Percentiles rank a stretch among this genome's conserved stretches.
Evolutionary conservation across 129 eudicot species (phyloP).

Genomic region (Flaveria sonorensis): DNA sequence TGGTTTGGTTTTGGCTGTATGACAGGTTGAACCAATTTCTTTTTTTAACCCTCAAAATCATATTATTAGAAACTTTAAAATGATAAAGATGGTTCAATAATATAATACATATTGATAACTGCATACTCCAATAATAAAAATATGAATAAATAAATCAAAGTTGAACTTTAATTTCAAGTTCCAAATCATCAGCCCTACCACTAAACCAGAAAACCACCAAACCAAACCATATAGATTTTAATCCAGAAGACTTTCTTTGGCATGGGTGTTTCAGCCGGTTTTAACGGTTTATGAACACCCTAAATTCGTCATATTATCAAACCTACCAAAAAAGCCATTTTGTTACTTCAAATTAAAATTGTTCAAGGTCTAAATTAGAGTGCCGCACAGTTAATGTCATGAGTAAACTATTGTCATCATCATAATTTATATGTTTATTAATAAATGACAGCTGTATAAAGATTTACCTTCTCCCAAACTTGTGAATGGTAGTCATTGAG

Average conservation of each 20-base stretch:
- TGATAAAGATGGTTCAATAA: background rate
- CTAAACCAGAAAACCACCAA: background rate
- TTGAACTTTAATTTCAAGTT: background rate
- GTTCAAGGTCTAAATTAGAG: background rate
- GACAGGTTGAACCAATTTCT: background rate
- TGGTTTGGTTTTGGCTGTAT: background rate
- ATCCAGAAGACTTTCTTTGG: background rate
- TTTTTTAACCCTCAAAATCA: too few species aligned
- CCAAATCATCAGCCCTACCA: background rate
- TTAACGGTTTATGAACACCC: background rate
- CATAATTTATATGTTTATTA: background rate
- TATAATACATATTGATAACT: background rate
- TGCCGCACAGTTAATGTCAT: background rate
- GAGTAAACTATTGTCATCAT: background rate
- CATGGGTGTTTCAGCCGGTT: background rate
- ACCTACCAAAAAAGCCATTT: background rate
- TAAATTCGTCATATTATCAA: background rate
- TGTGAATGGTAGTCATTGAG: constrained; percentile 84
- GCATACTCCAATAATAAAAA: background rate
- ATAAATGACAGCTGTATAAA: constrained; percentile 17
- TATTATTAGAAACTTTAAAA: too few species aligned
- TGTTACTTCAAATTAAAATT: background rate
- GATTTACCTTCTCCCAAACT: constrained; percentile 90
- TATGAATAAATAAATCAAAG: too few species aligned
- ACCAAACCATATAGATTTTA: too few species aligned